Evolutionary conservation across 768 basidiomycete species (phyloP), one percentile per base, ranked within the genome.

Genomic region (Auriscalpium microsporum): DNA sequence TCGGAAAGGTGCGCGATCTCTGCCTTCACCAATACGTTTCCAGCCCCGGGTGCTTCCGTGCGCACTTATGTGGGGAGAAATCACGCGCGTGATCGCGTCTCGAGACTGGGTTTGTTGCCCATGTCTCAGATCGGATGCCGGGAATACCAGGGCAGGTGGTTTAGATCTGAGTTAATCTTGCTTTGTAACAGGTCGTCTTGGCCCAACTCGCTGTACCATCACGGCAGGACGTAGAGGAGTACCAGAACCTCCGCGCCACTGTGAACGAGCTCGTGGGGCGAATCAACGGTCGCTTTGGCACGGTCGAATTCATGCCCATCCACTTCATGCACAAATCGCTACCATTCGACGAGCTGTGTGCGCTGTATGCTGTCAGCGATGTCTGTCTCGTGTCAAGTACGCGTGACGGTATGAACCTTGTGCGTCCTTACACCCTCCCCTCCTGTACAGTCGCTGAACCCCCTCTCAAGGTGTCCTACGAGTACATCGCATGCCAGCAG

Each of bases 241-340:
- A 99, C 68, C 96, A 99, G 71, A 98, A 97, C 72, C 72, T 98
- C 57, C 84, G 96, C 14, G 84, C 93, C 16, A 91, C 89, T 2
- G 94, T 98, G 52, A 98, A 98, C 75, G 94, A 99, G 69, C 82
- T 99, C 49, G 96, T 99, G 34, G 96, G 96, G 2, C 84, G 95
- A 23, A 98, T 99, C 73, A 99, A 99, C 67, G 96, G 96, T 8
- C 87, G 94, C 9, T 99, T 99, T 65, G 96, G 96, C 34, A 98
- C 96, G 1, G 94, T 98, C 66, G 96, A 99, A 63, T 98, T 95
- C 69, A 96, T 97, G 92, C 96, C 96, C 7, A 98, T 99, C 57
- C 96, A 98, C 71, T 98, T 96, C 71, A 92, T 98, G 91, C 95
- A 98, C 79, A 94, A 94, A 72, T 87, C 84, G 60, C 75, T 98